phyloP scores from a whole-genome alignment of 2,329 filamentous ascomycete species.

The Colletotrichum godetiae region DNA sequence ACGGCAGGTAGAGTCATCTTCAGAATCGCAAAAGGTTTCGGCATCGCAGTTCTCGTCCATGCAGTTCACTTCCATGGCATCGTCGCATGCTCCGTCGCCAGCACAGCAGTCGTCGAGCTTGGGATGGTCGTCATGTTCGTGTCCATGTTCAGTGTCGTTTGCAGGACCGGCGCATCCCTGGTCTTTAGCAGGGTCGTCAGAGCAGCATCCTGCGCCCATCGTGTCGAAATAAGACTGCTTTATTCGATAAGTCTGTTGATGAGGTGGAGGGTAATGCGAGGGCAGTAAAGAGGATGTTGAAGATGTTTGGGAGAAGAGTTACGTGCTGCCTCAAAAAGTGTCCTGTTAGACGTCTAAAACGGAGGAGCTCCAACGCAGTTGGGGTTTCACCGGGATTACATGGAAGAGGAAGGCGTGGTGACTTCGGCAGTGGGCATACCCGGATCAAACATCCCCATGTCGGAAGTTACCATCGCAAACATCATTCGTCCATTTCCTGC shows the following conservation, averaged over 20 bases:
- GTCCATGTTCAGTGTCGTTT: neutral
- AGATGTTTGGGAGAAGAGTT: neutral
- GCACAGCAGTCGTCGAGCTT: slow-evolving; percentile 5
- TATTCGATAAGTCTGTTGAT: neutral
- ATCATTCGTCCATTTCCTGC: neutral
- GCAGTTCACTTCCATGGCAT: slow-evolving; percentile 4
- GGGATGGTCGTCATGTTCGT: neutral
- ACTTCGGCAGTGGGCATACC: slow-evolving; percentile 8
- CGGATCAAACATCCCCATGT: slow-evolving; percentile 10
- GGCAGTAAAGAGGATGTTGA: neutral
- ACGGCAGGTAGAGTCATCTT: slow-evolving; percentile 25
- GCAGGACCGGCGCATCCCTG: slow-evolving; percentile 8
- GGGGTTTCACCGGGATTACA: slow-evolving; percentile 12
- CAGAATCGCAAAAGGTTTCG: slow-evolving; percentile 36
- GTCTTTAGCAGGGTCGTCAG: slow-evolving; percentile 23
- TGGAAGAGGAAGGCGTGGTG: neutral
- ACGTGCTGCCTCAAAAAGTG: neutral
- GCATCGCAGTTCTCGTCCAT: slow-evolving; percentile 28
- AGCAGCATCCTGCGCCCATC: slow-evolving; percentile 37
- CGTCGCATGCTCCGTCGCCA: slow-evolving; percentile 8
- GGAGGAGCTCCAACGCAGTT: slow-evolving; percentile 1
- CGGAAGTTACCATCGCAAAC: neutral
- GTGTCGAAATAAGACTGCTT: neutral
- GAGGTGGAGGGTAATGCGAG: neutral
- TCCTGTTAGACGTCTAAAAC: neutral